phyloP scores from a whole-genome alignment of 2,329 filamentous ascomycete species.

The Diatrype stigma region DNA sequence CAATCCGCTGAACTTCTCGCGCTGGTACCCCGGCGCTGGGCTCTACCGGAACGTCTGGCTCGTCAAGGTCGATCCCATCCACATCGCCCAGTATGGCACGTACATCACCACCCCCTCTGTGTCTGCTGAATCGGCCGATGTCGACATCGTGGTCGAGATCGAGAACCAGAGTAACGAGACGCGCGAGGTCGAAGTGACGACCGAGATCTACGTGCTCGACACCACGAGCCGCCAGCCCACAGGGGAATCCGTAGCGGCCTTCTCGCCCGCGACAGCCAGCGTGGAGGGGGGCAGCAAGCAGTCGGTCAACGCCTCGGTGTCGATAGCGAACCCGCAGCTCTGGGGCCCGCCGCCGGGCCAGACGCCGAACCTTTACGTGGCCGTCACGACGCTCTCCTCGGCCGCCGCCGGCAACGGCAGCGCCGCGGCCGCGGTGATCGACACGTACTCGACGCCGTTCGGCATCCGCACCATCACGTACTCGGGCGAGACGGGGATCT shows the following conservation, averaged over 20 bases:
- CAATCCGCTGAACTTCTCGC: conserved; percentile 42
- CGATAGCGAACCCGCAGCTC: conserved; percentile 35
- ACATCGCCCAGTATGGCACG: conserved; percentile 48
- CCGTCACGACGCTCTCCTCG: conserved; percentile 35
- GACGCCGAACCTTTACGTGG: conserved; percentile 42
- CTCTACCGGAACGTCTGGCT: conserved; percentile 54
- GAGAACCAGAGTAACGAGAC: conserved; percentile 36
- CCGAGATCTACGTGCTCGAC: conserved; percentile 37
- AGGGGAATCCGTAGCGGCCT: conserved; percentile 29
- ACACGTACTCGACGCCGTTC: conserved; percentile 45
- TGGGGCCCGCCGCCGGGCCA: conserved; percentile 45
- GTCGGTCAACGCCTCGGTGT: conserved; percentile 30
- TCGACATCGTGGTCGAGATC: conserved; percentile 40
- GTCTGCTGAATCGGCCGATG: conserved; percentile 38
- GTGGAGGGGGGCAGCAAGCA: conserved; percentile 29
- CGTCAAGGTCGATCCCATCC: conserved; percentile 39
- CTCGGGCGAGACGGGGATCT: conserved; percentile 34
- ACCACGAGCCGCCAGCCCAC: conserved; percentile 22
- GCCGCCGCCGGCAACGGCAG: conserved; percentile 30
- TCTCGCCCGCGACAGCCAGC: conserved; percentile 23
- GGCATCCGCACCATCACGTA: conserved; percentile 43
- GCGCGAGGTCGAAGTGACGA: conserved; percentile 33
- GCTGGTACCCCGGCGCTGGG: conserved; percentile 52
- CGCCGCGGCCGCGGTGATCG: conserved; percentile 25
- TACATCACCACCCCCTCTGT: conserved; percentile 43